phyloP scores from a whole-genome alignment of 352 stramenopile species.

The Peronosclerospora sorghi region DNA sequence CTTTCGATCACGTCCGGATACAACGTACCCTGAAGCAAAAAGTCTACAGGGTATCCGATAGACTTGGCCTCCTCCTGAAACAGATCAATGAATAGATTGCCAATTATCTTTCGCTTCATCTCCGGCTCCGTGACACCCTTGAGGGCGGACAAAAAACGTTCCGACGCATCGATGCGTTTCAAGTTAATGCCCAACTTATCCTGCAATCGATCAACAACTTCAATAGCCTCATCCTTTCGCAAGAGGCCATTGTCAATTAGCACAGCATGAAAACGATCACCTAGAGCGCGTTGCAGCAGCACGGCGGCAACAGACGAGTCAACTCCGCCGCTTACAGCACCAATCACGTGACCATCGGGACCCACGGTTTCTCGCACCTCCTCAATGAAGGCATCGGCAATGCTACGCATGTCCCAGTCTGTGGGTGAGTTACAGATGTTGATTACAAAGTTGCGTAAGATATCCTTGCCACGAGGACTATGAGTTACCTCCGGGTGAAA shows the following conservation, averaged over 20 bases:
- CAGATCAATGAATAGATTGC: slow-evolving; percentile 97
- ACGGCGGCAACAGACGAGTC: slow-evolving; percentile 98
- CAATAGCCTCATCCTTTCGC: slow-evolving; percentile 90
- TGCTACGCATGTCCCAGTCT: slow-evolving; percentile 98
- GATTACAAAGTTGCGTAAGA: slow-evolving; percentile 97
- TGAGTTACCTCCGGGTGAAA: slow-evolving; percentile 97
- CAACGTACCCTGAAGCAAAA: slow-evolving; percentile 96
- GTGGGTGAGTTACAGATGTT: slow-evolving; percentile 90
- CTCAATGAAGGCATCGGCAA: slow-evolving; percentile 84
- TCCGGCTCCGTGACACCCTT: slow-evolving; percentile 94
- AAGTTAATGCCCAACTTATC: slow-evolving; percentile 94
- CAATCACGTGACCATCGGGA: slow-evolving; percentile 93
- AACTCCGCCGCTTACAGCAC: slow-evolving; percentile 96
- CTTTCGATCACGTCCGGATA: slow-evolving; percentile 99
- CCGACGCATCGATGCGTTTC: slow-evolving; percentile 92
- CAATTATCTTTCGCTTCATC: slow-evolving; percentile 98
- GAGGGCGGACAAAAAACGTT: slow-evolving; percentile 92
- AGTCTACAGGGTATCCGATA: slow-evolving; percentile 85
- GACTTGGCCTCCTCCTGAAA: slow-evolving; percentile 89
- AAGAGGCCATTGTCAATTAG: slow-evolving; percentile 99
- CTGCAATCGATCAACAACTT: slow-evolving; percentile 85
- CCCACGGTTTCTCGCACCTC: slow-evolving; percentile 89
- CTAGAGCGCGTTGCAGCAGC: slow-evolving; percentile 94
- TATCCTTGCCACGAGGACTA: slow-evolving; percentile 89
- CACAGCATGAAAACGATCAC: slow-evolving; percentile 97